Evolutionary conservation across 495 filamentous ascomycete genomes (phyloP).

Genomic region (Penicillium pulvis): DNA sequence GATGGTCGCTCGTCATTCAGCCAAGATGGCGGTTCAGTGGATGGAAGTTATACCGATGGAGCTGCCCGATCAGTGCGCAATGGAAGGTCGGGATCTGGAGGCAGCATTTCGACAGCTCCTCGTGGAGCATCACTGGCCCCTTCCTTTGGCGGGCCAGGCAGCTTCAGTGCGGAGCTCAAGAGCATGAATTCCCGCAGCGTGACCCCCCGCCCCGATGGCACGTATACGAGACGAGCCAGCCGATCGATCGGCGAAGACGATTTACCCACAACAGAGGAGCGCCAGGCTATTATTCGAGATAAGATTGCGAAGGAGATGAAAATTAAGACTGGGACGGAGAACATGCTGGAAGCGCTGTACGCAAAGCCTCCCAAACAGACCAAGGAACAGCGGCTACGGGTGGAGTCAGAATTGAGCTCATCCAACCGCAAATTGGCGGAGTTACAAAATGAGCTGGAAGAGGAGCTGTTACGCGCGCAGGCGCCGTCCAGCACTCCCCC

Average conservation of each 20-base stretch:
- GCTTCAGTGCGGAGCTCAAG: conserved; percentile 89
- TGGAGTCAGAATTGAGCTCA: conserved; percentile 87
- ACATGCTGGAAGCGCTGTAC: conserved; percentile 90
- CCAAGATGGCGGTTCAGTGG: conserved; percentile 55
- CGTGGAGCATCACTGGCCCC: conserved; percentile 63
- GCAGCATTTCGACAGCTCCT: conserved; percentile 60
- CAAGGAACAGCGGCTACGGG: conserved; percentile 82
- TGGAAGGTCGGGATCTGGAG: conserved; percentile 59
- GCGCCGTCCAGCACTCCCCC: conserved; percentile 66
- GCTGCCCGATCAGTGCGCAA: conserved; percentile 42
- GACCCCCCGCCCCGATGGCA: conserved; percentile 68
- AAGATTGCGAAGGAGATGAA: conserved; percentile 91
- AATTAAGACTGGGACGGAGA: conserved; percentile 96
- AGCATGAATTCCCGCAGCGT: conserved; percentile 69
- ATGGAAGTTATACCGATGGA: conserved; percentile 52
- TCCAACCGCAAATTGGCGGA: conserved; percentile 90
- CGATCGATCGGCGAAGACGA: conserved; percentile 66
- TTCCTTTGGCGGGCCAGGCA: conserved; percentile 73
- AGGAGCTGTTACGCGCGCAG: conserved; percentile 63
- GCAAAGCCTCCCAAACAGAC: conserved; percentile 95
- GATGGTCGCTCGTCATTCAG: conserved; percentile 56
- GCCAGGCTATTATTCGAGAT: conserved; percentile 72
- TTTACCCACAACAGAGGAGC: conserved; percentile 66
- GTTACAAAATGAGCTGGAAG: conserved; percentile 76
- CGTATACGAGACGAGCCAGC: conserved; percentile 54